Evolutionary conservation across 2,329 filamentous ascomycete genomes (phyloP).

Genomic region (Neodidymelliopsis sp.): DNA sequence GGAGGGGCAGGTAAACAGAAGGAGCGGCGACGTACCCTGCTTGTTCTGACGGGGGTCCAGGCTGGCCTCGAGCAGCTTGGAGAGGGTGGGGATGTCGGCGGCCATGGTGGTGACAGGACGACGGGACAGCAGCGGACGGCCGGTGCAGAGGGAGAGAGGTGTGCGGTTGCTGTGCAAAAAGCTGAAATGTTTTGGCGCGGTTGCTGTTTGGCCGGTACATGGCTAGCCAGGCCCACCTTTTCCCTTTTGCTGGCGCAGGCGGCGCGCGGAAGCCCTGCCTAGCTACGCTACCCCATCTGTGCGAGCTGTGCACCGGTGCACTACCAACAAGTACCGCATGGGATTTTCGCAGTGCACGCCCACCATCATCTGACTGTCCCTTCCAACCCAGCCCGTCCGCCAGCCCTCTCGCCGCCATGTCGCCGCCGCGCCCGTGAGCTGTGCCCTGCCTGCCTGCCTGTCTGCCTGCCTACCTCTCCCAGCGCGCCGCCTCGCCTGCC

Average conservation of each 20-base stretch:
- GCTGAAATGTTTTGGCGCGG: slow-evolving; percentile 24
- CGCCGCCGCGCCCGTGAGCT: not conserved
- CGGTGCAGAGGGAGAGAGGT: slow-evolving; percentile 1
- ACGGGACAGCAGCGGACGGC: slow-evolving; percentile 7
- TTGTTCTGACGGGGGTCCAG: slow-evolving; percentile 87
- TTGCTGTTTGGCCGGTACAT: slow-evolving; percentile 28
- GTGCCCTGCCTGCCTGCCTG: not conserved
- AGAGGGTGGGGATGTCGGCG: slow-evolving; percentile 68
- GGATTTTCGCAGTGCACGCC: slow-evolving; percentile 4
- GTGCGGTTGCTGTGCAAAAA: slow-evolving; percentile 4
- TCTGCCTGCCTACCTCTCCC: not conserved
- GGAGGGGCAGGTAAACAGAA: slow-evolving; percentile 23
- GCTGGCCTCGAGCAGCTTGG: slow-evolving; percentile 87
- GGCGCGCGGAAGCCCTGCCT: slow-evolving; percentile 6
- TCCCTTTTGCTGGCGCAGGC: slow-evolving; percentile 1
- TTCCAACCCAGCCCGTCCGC: not conserved
- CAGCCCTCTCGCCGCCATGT: not conserved
- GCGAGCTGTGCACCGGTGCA: too few relatives aligned
- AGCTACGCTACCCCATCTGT: too few relatives aligned
- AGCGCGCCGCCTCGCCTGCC: not conserved
- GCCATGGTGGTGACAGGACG: slow-evolving; percentile 58
- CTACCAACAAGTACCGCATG: too few relatives aligned
- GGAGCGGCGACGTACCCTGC: slow-evolving; percentile 70
- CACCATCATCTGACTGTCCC: not conserved
- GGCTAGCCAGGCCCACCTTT: slow-evolving; percentile 20